These are phyloP conservation scores for Moesziomyces sp. DNA, from an alignment of 1,284 basidiomycete species.

Conservation along the genomic window DNA sequence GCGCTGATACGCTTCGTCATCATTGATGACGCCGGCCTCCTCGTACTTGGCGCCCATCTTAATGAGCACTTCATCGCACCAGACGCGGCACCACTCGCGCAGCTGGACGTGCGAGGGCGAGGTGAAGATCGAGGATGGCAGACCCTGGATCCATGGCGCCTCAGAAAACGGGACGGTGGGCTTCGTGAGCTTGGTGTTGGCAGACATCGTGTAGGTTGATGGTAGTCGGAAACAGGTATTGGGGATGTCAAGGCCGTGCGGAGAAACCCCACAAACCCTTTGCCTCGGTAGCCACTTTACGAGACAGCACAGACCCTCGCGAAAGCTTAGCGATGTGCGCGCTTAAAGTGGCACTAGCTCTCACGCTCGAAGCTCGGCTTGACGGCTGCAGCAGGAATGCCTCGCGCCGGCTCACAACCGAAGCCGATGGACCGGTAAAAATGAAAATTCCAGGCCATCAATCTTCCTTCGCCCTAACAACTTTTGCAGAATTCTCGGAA, in stretches of 20 bases:
- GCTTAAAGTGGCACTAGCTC: background rate
- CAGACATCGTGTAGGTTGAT: slow-evolving; percentile 1
- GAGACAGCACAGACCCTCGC: no score
- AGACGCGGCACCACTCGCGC: slow-evolving; percentile 47
- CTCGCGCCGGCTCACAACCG: background rate
- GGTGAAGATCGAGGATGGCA: slow-evolving; percentile 51
- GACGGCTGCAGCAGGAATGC: no score
- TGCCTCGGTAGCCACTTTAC: background rate
- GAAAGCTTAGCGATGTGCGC: no score
- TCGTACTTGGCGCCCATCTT: slow-evolving; percentile 41
- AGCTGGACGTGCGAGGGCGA: slow-evolving; percentile 40
- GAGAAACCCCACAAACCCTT: background rate
- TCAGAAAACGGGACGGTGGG: slow-evolving; percentile 51
- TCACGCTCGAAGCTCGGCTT: background rate
- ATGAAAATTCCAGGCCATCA: background rate
- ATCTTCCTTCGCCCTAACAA: background rate
- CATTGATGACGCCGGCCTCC: slow-evolving; percentile 35
- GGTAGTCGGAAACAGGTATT: background rate
- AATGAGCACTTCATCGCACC: slow-evolving; percentile 47
- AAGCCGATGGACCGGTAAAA: background rate
- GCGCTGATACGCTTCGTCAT: slow-evolving; percentile 42
- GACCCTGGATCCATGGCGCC: slow-evolving; percentile 50
- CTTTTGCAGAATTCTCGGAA: background rate
- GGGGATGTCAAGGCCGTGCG: no score
- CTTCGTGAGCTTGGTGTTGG: slow-evolving; percentile 29